Evolutionary conservation across 352 stramenopile species (phyloP), one percentile per base, ranked within the genome.

Genomic region (Phytophthora pistaciae): DNA sequence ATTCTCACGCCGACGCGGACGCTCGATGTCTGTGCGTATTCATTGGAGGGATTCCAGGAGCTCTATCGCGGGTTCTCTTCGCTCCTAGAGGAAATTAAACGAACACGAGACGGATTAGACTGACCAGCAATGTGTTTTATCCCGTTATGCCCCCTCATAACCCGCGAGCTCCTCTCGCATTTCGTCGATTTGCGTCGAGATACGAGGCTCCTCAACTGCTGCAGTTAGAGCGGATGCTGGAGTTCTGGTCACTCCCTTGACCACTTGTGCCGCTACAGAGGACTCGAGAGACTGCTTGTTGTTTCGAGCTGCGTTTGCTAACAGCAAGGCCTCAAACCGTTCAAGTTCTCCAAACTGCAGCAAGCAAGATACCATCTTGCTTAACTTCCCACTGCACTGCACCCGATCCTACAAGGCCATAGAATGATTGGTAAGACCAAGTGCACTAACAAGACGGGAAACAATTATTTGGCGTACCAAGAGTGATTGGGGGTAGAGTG

Each of bases 21-120:
- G 7, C 75, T 87, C 16, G 80, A 85, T 61, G 64, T 87, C n/a
- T 78, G 70, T 53, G 73, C 80, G 0, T 56, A 81, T 44, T 76
- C 68, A 20, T 53, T 60, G 42, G 60, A 80, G 36, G 69, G 67
- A n/a, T 80, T 84, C 33, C 68, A 84, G 53, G 56, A 72, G 21
- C 67, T 87, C 0, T 74, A 73, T 20, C 60, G 62, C 2, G 77
- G 80, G 29, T 70, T 87, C 16, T 67, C 72, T 3, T 54, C 70
- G 27, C 56, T 87, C 11, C 44, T 79, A 10, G 61, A 66, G 23
- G 64, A 78, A 57, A 71, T 57, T 21, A 71, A 78, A 60, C 56
- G 42, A 77, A 60, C 31, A 46, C 55, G 60, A 14, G 38, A 75
- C 44, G 44, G 16, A 20, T 62, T 75, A 54, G 42, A 72, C 44